Evolutionary conservation across 345 rosid species (phyloP).

Genomic region (Pistacia integerrima): DNA sequence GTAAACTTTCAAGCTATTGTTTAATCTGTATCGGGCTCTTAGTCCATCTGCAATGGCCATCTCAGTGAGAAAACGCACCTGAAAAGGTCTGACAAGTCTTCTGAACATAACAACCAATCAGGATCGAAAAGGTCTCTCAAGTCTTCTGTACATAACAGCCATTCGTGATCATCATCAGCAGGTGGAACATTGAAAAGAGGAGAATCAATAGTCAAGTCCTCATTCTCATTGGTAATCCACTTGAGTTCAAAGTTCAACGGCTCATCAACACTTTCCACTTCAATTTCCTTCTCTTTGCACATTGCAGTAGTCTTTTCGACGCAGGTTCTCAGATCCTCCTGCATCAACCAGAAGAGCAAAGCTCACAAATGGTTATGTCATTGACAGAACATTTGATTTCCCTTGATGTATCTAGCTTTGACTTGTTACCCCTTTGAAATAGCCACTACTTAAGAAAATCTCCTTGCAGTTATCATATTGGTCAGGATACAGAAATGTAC

Average conservation of each 20-base stretch:
- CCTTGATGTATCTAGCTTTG: background rate
- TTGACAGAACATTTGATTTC: background rate
- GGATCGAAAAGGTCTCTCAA: too few species aligned
- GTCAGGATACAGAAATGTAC: background rate
- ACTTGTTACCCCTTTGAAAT: background rate
- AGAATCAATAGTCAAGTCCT: background rate
- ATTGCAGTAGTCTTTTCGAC: background rate
- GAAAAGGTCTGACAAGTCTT: too few species aligned
- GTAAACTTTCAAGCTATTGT: too few species aligned
- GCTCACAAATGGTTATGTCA: background rate
- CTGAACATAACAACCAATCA: too few species aligned
- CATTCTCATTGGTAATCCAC: background rate
- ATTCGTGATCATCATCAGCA: background rate
- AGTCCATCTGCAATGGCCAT: too few species aligned
- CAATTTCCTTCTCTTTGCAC: background rate
- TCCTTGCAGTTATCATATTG: background rate
- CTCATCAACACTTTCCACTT: background rate
- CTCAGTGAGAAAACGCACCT: too few species aligned
- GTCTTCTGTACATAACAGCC: background rate
- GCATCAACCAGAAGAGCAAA: background rate
- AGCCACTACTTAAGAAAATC: background rate
- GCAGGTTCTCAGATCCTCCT: conserved; percentile 6
- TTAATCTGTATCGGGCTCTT: too few species aligned
- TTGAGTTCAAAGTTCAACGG: conserved; percentile 3
- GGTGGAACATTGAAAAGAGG: background rate